phyloP scores from a whole-genome alignment of 208 protist genomes.

The Strigomonas culicis region DNA sequence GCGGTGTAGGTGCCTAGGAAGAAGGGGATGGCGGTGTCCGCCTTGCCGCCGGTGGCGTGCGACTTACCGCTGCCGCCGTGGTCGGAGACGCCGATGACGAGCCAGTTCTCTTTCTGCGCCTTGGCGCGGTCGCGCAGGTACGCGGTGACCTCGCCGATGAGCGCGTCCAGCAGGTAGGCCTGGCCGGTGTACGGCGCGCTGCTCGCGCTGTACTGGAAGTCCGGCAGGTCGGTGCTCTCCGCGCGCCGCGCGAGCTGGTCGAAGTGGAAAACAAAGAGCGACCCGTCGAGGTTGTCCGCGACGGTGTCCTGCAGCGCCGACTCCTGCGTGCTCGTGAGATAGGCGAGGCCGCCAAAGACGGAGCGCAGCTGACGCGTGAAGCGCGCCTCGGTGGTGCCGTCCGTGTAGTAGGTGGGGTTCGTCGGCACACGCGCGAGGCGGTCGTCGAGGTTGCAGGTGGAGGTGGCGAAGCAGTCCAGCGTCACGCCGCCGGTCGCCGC shows the following conservation, averaged over 20 bases:
- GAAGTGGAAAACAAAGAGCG: conserved; percentile 71
- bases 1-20: conserved; percentile 57
- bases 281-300: conserved; percentile 41
- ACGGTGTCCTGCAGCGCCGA: conserved; percentile 25
- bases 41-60: conserved; percentile 22
- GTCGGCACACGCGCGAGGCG: conserved; percentile 34
- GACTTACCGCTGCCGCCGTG: conserved; percentile 60
- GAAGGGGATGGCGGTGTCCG: conserved; percentile 48
- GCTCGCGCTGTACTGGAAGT: conserved; percentile 45
- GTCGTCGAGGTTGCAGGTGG: conserved; percentile 44
- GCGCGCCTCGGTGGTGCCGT: conserved; percentile 36
- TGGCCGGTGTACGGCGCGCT: conserved; percentile 50
- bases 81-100: conserved; percentile 56
- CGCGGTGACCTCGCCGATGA: conserved; percentile 65
- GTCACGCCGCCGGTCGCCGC: conserved; percentile 16
- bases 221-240: conserved; percentile 31
- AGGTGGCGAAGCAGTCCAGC: conserved; percentile 48
- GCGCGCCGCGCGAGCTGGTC: conserved; percentile 54
- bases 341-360: conserved; percentile 51
- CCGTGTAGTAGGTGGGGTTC: conserved; percentile 19
- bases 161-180: conserved; percentile 63
- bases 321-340: conserved; percentile 19
- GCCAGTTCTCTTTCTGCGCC: conserved; percentile 74
- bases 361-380: conserved; percentile 36
- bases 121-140: conserved; percentile 46